Conservation (phyloP, 139 green algal species). For the Coelastrella sp. region DNA sequence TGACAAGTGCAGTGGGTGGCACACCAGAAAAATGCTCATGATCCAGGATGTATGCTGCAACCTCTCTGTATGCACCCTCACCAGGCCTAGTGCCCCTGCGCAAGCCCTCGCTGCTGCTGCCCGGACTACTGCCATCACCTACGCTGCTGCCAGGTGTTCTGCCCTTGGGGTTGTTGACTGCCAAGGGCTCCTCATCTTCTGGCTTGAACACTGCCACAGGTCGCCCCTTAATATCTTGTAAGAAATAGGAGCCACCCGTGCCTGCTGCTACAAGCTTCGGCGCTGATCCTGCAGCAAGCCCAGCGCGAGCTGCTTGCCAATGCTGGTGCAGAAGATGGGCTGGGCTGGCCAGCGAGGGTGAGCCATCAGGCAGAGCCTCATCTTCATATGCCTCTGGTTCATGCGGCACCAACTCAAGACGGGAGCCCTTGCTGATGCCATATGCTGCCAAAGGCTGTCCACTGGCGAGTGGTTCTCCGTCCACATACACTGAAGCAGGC, state of each 20-base stretch:
- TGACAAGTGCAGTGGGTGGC: slow-evolving; percentile 72
- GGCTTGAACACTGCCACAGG: slow-evolving; percentile 90
- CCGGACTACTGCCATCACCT: not conserved
- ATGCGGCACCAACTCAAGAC: slow-evolving; percentile 51
- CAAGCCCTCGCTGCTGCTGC: slow-evolving; percentile 50
- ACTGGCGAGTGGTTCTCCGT: slow-evolving; percentile 19
- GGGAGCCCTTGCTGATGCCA: slow-evolving; percentile 42
- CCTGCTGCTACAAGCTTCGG: slow-evolving; percentile 70
- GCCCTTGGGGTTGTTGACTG: slow-evolving; percentile 83
- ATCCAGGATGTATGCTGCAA: slow-evolving; percentile 76
- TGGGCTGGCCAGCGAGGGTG: slow-evolving; percentile 58
- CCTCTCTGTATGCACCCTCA: slow-evolving; percentile 75
- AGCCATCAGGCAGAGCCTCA: slow-evolving; percentile 51
- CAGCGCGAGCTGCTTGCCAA: slow-evolving; percentile 49
- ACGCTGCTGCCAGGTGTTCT: slow-evolving; percentile 30
- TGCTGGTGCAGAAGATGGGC: slow-evolving; percentile 55
- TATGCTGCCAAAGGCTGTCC: slow-evolving; percentile 50
- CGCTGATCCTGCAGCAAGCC: slow-evolving; percentile 37
- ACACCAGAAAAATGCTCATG: slow-evolving; percentile 70
- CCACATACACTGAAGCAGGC: slow-evolving; percentile 10
- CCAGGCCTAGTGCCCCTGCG: slow-evolving; percentile 58
- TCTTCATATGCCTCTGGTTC: slow-evolving; percentile 15
- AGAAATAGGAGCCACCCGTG: slow-evolving; percentile 73
- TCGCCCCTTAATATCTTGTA: slow-evolving; percentile 53
- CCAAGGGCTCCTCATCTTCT: slow-evolving; percentile 85